Evolutionary conservation across 257 asterid species (phyloP).

Genomic region (Linderniella brevidens): DNA sequence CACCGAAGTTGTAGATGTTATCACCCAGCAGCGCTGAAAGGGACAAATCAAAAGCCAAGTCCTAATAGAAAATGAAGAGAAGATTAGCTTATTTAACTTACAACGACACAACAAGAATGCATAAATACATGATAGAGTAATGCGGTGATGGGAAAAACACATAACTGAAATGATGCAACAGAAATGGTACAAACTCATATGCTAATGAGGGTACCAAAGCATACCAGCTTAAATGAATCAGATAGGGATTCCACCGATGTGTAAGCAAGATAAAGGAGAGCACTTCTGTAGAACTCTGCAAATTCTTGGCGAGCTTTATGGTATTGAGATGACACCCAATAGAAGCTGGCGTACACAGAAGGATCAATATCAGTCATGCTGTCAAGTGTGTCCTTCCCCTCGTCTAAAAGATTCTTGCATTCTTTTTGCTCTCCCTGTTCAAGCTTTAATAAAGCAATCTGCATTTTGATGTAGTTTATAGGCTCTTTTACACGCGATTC

Average conservation of each 20-base stretch:
- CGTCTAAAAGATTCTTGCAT: constrained; percentile 74
- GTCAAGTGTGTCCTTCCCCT: constrained; percentile 83
- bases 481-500: constrained; percentile 83
- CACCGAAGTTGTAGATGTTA: constrained; percentile 89
- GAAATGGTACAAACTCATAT: neutral
- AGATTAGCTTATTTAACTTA: constrained; percentile 7
- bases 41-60: constrained; percentile 86
- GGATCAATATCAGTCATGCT: constrained; percentile 99
- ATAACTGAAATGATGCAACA: neutral
- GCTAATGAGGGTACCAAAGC: neutral
- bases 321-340: constrained; percentile 89
- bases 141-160: neutral
- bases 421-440: constrained; percentile 81
- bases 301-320: constrained; percentile 74
- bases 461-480: constrained; percentile 75
- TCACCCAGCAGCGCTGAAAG: constrained; percentile 93
- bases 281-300: constrained; percentile 89
- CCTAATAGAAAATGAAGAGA: constrained; percentile 24
- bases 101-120: constrained; percentile 1
- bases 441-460: constrained; percentile 61
- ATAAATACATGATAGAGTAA: constrained; percentile 1
- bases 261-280: constrained; percentile 86
- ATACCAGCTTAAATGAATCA: constrained; percentile 82
- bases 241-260: constrained; percentile 80
- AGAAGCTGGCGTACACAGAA: constrained; percentile 79